Evolutionary conservation across 2,329 filamentous ascomycete genomes (phyloP).

Genomic region (Ustulina deusta): DNA sequence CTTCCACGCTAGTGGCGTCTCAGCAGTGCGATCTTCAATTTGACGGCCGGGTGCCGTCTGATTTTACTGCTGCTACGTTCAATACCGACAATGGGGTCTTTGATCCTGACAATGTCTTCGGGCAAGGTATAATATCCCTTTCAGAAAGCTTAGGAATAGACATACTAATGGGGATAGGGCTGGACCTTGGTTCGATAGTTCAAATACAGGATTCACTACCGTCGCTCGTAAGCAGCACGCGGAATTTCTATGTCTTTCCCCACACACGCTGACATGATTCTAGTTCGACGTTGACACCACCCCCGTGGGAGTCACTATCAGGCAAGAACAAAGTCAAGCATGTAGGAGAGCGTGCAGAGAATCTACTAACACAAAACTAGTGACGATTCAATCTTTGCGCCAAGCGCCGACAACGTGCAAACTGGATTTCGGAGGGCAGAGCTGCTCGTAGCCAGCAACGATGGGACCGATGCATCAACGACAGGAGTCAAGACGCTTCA

Average conservation of each 20-base stretch:
- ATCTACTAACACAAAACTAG: conserved; percentile 18
- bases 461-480: conserved; percentile 31
- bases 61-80: conserved; percentile 22
- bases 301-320: conserved; percentile 30
- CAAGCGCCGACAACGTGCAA: conserved; percentile 33
- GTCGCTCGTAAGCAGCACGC: conserved; percentile 20
- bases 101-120: conserved; percentile 30
- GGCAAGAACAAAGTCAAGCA: conserved; percentile 8
- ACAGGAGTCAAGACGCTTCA: conserved; percentile 31
- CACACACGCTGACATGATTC: background rate
- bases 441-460: conserved; percentile 30
- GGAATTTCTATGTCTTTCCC: background rate
- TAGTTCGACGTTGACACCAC: conserved; percentile 25
- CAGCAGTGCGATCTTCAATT: conserved; percentile 31
- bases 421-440: conserved; percentile 31
- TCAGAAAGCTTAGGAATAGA: background rate
- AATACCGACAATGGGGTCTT: conserved; percentile 28
- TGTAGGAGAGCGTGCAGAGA: background rate
- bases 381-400: conserved; percentile 33
- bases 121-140: conserved; percentile 18
- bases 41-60: conserved; percentile 29
- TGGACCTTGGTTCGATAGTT: conserved; percentile 26
- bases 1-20: conserved; percentile 13
- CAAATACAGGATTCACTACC: conserved; percentile 22
- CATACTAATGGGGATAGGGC: conserved; percentile 21